Percentiles rank a stretch among this genome's conserved stretches.
phyloP scores from a whole-genome alignment of 306 rosid genomes.

The Cicer bijugum region DNA sequence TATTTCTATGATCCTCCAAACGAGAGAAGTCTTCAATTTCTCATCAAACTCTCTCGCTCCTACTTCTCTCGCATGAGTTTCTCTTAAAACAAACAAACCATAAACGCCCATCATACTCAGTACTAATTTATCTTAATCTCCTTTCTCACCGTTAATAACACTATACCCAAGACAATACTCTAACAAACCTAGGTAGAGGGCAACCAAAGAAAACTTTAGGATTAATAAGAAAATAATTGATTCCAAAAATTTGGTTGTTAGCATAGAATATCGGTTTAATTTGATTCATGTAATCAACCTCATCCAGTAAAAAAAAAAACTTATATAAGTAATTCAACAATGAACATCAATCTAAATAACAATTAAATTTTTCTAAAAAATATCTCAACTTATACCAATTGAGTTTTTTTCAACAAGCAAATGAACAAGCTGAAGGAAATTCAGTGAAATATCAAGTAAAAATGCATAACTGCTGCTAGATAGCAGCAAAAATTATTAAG shows the following conservation, averaged over 20 bases:
- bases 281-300: background rate
- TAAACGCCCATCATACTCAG: background rate
- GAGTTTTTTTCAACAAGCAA: conserved; percentile 25
- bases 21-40: too few relatives aligned
- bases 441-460: conserved; percentile 5
- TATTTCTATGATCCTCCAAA: too few relatives aligned
- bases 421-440: background rate
- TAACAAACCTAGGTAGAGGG: background rate
- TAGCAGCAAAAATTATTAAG: background rate
- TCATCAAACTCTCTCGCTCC: too few relatives aligned
- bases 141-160: background rate
- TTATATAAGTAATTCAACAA: background rate
- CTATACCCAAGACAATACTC: background rate
- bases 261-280: background rate
- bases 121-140: background rate
- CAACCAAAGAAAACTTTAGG: background rate
- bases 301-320: conserved; percentile 13
- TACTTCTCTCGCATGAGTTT: too few relatives aligned
- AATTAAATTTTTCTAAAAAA: conserved; percentile 21
- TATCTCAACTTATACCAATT: background rate
- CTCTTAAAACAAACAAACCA: too few relatives aligned
- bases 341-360: conserved; percentile 12
- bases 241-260: background rate
- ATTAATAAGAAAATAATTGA: too few relatives aligned
- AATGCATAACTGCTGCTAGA: background rate